These are phyloP conservation scores for Biancaea sappan DNA, from an alignment of 306 rosid genomes.

Conservation along the genomic window DNA sequence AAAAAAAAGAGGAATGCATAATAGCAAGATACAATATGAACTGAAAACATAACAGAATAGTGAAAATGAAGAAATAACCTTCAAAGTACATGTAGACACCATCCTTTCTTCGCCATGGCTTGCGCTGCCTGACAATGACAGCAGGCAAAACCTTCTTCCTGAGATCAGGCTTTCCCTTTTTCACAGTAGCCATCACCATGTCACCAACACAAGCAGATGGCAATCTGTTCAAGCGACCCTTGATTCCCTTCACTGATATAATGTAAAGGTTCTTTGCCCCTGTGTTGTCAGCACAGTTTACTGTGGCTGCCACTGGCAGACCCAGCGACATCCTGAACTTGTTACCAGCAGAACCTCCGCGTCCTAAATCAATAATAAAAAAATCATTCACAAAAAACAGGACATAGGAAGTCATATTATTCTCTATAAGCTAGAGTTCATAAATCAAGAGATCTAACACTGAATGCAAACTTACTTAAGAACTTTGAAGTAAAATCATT, in stretches of 20 bases:
- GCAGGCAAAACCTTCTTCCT: neutral
- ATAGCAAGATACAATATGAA: neutral
- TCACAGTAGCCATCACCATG: slow-evolving; percentile 62
- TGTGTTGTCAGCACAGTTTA: neutral
- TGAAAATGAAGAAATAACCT: slow-evolving; percentile 37
- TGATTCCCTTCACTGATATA: slow-evolving; percentile 49
- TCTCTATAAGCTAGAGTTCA: too few relatives aligned
- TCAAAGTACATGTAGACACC: slow-evolving; percentile 69
- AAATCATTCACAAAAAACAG: neutral
- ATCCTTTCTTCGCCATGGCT: slow-evolving; percentile 75
- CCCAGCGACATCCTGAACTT: slow-evolving; percentile 45
- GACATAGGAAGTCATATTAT: neutral
- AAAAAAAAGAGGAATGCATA: neutral
- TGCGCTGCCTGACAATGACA: slow-evolving; percentile 64
- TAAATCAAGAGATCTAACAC: neutral
- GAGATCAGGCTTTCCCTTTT: neutral
- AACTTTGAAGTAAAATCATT: neutral
- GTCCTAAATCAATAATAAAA: slow-evolving; percentile 40
- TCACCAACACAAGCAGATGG: slow-evolving; percentile 79
- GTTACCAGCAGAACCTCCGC: slow-evolving; percentile 75
- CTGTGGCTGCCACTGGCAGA: neutral
- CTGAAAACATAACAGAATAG: neutral
- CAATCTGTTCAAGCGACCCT: slow-evolving; percentile 65
- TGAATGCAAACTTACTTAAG: neutral
- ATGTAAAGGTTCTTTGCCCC: neutral